Conservation (phyloP, 345 rosid genomes). For the Lepidium didymum region DNA sequence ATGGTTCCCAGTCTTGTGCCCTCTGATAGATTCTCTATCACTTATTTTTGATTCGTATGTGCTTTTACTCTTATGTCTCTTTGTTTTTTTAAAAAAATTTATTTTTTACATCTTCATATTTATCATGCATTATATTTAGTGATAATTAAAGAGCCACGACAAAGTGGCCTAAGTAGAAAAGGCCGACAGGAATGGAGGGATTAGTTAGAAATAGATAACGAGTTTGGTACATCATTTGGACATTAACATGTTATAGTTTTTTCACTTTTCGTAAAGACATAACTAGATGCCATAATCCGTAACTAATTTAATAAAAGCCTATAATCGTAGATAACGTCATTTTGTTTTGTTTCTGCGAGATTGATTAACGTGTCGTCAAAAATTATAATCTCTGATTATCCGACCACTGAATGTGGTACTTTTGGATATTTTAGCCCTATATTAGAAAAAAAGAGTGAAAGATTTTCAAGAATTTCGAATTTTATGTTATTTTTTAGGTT, state of each 20-base stretch:
- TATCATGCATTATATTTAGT: not conserved
- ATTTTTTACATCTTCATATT: not conserved
- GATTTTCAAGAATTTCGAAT: too few species aligned
- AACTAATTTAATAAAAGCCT: not conserved
- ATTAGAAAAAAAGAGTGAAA: too few species aligned
- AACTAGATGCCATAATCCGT: not conserved
- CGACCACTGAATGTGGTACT: too few species aligned
- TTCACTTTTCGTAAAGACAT: not conserved
- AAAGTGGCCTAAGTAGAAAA: constrained; percentile 15
- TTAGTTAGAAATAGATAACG: constrained; percentile 12
- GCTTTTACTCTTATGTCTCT: constrained; percentile 21
- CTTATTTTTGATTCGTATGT: constrained; percentile 4
- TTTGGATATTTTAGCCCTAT: too few species aligned
- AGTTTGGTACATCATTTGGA: not conserved
- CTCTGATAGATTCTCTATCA: constrained; percentile 26
- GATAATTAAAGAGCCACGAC: constrained; percentile 16
- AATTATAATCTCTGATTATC: not conserved
- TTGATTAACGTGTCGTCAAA: not conserved
- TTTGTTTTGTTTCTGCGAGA: not conserved
- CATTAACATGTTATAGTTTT: constrained; percentile 13
- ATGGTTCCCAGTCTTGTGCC: constrained; percentile 24
- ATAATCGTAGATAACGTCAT: not conserved
- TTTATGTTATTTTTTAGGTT: too few species aligned
- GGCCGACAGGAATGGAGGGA: constrained; percentile 21
- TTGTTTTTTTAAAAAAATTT: constrained; percentile 18